Evolutionary conservation across 2,329 filamentous ascomycete genomes (phyloP).

Genomic region (Botryosphaeria agaves): DNA sequence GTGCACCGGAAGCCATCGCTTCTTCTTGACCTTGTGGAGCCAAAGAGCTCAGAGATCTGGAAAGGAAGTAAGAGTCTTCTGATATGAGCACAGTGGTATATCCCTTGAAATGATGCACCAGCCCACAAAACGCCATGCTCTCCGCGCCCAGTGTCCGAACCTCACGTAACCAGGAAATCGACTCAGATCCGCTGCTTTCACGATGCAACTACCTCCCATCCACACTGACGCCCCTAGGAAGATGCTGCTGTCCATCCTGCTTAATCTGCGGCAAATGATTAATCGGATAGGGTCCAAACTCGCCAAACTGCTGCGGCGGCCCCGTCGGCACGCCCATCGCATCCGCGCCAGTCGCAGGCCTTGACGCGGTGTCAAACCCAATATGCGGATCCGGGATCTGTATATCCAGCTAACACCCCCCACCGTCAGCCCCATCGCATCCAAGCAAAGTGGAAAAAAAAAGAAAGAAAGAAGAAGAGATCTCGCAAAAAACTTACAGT

Average conservation of each 20-base stretch:
- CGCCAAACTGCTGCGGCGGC: background rate
- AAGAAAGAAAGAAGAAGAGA: conserved; percentile 2
- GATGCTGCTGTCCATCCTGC: background rate
- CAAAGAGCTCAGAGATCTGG: too few species aligned
- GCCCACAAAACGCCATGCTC: too few species aligned
- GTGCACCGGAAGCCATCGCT: too few species aligned
- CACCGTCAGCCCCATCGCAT: too few species aligned
- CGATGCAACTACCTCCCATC: background rate
- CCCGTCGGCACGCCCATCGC: background rate
- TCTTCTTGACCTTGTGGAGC: too few species aligned
- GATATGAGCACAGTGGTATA: too few species aligned
- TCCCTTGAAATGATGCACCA: too few species aligned
- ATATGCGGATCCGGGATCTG: conserved; percentile 68
- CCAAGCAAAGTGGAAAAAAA: conserved; percentile 1
- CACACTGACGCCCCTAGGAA: background rate
- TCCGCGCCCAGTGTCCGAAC: too few species aligned
- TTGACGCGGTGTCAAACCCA: conserved; percentile 8
- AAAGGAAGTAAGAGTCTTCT: too few species aligned
- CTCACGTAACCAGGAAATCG: too few species aligned
- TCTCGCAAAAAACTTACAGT: conserved; percentile 34
- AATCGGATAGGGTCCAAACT: background rate
- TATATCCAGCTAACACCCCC: conserved; percentile 71
- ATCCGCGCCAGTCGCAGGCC: background rate
- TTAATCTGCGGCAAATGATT: background rate
- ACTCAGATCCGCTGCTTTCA: too few species aligned